Evolutionary conservation across 176 grass and related monocot genomes (phyloP).

Genomic region (Poa pratensis): DNA sequence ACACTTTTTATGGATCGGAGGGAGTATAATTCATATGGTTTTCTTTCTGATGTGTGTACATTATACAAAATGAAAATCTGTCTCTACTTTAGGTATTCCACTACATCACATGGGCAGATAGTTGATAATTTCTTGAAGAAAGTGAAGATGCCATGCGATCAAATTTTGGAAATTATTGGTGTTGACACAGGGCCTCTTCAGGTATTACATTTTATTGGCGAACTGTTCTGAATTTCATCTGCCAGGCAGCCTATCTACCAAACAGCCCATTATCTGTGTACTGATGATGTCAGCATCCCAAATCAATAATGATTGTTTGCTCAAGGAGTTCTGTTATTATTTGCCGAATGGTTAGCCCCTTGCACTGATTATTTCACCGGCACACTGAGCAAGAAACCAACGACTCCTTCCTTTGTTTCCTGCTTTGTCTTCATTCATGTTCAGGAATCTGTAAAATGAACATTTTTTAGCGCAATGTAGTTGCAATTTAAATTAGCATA

Average conservation of each 20-base stretch:
- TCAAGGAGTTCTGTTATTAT: not conserved
- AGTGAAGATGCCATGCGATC: constrained; percentile 62
- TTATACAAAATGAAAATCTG: not conserved
- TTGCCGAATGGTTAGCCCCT: not conserved
- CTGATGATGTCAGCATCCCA: not conserved
- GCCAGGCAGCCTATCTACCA: not conserved
- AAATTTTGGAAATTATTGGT: constrained; percentile 70
- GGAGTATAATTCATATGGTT: not conserved
- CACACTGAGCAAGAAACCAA: not conserved
- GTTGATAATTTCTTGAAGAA: constrained; percentile 73
- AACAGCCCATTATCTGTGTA: constrained; percentile 11
- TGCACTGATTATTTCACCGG: not conserved
- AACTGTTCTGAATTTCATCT: not conserved
- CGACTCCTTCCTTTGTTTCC: not conserved
- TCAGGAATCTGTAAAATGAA: not conserved
- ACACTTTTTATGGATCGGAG: no score
- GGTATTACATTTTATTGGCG: constrained; percentile 46
- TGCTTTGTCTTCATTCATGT: not conserved
- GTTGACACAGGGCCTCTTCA: constrained; percentile 65
- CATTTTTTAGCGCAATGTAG: not conserved
- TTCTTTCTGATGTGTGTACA: not conserved
- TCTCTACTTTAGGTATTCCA: constrained; percentile 67
- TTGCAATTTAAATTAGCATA: not conserved
- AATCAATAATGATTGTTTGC: not conserved
- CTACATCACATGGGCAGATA: constrained; percentile 47